Conservation (phyloP, 2,329 filamentous ascomycete genomes). For the Trichoderma gracile region DNA sequence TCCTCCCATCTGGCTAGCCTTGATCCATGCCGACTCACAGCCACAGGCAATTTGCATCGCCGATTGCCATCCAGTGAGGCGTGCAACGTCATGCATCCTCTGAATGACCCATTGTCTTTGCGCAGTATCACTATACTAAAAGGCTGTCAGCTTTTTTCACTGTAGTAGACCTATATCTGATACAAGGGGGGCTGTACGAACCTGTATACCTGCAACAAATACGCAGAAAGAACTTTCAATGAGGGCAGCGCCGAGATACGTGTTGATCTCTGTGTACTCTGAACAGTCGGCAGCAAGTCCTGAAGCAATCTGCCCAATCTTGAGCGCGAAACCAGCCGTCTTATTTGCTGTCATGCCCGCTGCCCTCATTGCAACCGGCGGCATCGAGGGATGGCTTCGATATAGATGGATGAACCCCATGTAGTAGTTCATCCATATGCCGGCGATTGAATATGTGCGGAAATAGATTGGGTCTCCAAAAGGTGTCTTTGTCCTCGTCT, state of each 20-base stretch:
- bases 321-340: conserved; percentile 69
- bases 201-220: conserved; percentile 82
- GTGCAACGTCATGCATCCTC: conserved; percentile 72
- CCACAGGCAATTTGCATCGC: conserved; percentile 78
- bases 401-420: conserved; percentile 82
- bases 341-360: conserved; percentile 73
- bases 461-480: conserved; percentile 84
- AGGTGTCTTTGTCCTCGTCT: conserved; percentile 58
- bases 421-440: conserved; percentile 85
- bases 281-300: conserved; percentile 63
- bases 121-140: conserved; percentile 65
- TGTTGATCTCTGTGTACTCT: conserved; percentile 63
- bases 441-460: conserved; percentile 81
- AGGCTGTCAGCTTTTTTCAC: conserved; percentile 26
- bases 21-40: conserved; percentile 82
- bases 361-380: conserved; percentile 84
- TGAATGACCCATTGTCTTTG: conserved; percentile 79
- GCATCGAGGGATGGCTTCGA: conserved; percentile 84
- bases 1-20: conserved; percentile 69
- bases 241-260: conserved; percentile 74
- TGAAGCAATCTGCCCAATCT: conserved; percentile 77
- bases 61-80: conserved; percentile 84
- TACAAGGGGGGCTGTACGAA: conserved; percentile 35
- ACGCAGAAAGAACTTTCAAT: conserved; percentile 80
- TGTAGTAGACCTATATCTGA: not conserved